These are phyloP conservation scores for Aureobasidium sp. DNA, from an alignment of 2,329 filamentous ascomycete genomes.

Conservation along the genomic window DNA sequence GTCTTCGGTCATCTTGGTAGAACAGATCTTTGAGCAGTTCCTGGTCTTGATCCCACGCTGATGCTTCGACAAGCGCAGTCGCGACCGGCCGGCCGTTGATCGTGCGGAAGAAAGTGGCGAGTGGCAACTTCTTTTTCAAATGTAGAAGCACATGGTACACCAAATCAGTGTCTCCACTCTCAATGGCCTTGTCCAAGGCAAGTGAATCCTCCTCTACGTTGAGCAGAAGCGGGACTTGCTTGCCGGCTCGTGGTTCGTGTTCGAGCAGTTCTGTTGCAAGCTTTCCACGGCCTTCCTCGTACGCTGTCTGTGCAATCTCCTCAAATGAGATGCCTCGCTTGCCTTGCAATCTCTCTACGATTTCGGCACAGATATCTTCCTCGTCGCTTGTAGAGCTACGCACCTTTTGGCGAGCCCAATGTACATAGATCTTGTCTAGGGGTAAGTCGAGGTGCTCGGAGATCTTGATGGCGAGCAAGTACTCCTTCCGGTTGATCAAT, in stretches of 20 bases:
- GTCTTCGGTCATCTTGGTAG: slow-evolving; percentile 88
- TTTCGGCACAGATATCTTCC: slow-evolving; percentile 74
- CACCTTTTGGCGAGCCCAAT: slow-evolving; percentile 95
- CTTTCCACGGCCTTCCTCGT: slow-evolving; percentile 84
- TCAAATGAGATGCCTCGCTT: slow-evolving; percentile 95
- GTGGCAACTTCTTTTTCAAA: slow-evolving; percentile 80
- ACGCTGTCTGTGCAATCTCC: slow-evolving; percentile 83
- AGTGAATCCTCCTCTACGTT: slow-evolving; percentile 95
- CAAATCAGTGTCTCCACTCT: slow-evolving; percentile 89
- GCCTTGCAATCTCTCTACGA: slow-evolving; percentile 78
- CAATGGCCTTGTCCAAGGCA: slow-evolving; percentile 91
- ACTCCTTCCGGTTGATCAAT: slow-evolving; percentile 82
- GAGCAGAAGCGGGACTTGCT: slow-evolving; percentile 86
- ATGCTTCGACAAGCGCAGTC: slow-evolving; percentile 81
- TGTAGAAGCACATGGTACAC: slow-evolving; percentile 84
- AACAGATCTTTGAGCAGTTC: slow-evolving; percentile 89
- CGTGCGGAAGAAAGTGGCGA: slow-evolving; percentile 85
- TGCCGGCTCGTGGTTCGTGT: slow-evolving; percentile 88
- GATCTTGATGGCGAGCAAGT: slow-evolving; percentile 80
- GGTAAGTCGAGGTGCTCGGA: slow-evolving; percentile 81
- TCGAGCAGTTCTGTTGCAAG: slow-evolving; percentile 87
- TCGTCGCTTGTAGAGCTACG: slow-evolving; percentile 78
- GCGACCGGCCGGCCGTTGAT: slow-evolving; percentile 82
- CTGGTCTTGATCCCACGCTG: slow-evolving; percentile 69
- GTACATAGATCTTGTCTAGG: slow-evolving; percentile 85